Percentiles rank a stretch among this genome's conserved stretches.
phyloP scores from a whole-genome alignment of 495 filamentous ascomycete genomes.

The Aspergillus carlsbadensis region DNA sequence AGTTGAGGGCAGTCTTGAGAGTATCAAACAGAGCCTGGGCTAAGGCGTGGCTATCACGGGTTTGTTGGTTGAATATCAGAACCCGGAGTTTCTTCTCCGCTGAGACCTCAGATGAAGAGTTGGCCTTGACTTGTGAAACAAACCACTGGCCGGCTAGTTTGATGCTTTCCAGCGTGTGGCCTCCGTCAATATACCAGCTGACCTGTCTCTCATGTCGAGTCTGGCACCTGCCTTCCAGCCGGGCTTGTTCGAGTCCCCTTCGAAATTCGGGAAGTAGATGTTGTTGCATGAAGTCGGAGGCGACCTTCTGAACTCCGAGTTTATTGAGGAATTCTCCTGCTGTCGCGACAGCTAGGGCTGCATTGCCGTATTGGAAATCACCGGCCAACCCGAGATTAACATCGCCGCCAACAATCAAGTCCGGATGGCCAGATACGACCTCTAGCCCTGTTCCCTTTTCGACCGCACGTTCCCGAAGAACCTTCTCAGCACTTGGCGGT shows the following conservation, averaged over 20 bases:
- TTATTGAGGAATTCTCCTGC: constrained; percentile 58
- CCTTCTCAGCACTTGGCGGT: constrained; percentile 58
- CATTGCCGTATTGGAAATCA: constrained; percentile 84
- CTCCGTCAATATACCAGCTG: constrained; percentile 87
- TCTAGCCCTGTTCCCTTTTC: constrained; percentile 62
- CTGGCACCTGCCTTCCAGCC: constrained; percentile 83
- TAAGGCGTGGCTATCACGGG: constrained; percentile 66
- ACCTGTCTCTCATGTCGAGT: constrained; percentile 65
- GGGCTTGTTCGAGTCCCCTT: constrained; percentile 70
- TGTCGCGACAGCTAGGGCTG: constrained; percentile 75
- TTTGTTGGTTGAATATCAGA: constrained; percentile 96
- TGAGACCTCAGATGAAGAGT: constrained; percentile 47
- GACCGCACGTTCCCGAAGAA: constrained; percentile 67
- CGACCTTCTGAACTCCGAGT: constrained; percentile 41
- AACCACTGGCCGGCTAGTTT: constrained; percentile 82
- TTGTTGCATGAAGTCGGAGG: constrained; percentile 46
- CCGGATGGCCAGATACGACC: constrained; percentile 61
- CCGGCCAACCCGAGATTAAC: constrained; percentile 76
- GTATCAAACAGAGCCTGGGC: constrained; percentile 66
- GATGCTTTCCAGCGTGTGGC: constrained; percentile 88
- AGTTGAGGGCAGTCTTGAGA: constrained; percentile 55
- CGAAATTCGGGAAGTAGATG: constrained; percentile 65
- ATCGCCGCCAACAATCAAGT: constrained; percentile 46
- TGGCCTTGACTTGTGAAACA: constrained; percentile 47
- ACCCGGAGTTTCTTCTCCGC: constrained; percentile 50